These are phyloP conservation scores for Pichiaceae sp. DNA, from an alignment of 1,139 yeast species.

Conservation along the genomic window DNA sequence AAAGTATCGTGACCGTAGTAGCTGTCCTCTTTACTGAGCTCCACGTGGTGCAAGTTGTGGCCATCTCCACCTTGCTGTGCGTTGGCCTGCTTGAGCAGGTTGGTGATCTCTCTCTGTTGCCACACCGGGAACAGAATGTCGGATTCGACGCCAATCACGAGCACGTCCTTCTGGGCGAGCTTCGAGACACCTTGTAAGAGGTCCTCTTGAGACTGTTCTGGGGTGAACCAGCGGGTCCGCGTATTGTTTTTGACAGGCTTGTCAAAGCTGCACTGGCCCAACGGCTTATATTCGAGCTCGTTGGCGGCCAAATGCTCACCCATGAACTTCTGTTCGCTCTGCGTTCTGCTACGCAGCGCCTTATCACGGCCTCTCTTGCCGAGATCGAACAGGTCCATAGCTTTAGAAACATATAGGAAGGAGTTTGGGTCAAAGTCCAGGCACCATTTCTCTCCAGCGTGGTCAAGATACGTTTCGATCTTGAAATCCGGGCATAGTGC, in stretches of 20 bases:
- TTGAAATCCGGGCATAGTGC: slow-evolving; percentile 89
- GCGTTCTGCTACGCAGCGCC: slow-evolving; percentile 34
- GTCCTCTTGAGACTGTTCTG: slow-evolving; percentile 52
- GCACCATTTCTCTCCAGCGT: slow-evolving; percentile 91
- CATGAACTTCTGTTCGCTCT: slow-evolving; percentile 27
- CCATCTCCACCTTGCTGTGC: slow-evolving; percentile 27
- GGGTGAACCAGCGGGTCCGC: slow-evolving; percentile 27
- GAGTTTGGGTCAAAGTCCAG: slow-evolving; percentile 89
- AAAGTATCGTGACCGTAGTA: slow-evolving; percentile 90
- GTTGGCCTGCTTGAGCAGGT: slow-evolving; percentile 40
- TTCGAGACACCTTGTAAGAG: slow-evolving; percentile 56
- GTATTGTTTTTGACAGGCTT: slow-evolving; percentile 50
- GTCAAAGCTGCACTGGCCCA: slow-evolving; percentile 27
- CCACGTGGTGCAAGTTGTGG: slow-evolving; percentile 49
- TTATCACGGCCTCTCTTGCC: slow-evolving; percentile 41
- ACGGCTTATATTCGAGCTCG: slow-evolving; percentile 21
- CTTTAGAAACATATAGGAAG: slow-evolving; percentile 76
- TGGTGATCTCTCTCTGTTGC: slow-evolving; percentile 83
- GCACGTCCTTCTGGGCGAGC: slow-evolving; percentile 54
- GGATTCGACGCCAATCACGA: slow-evolving; percentile 86
- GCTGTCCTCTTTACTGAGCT: slow-evolving; percentile 67
- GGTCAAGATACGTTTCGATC: slow-evolving; percentile 88
- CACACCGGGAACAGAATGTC: slow-evolving; percentile 89
- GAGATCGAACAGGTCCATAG: slow-evolving; percentile 89
- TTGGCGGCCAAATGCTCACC: slow-evolving; percentile 18